Evolutionary conservation across 2,329 filamentous ascomycete genomes (phyloP).

Genomic region (Botrytis byssoidea): DNA sequence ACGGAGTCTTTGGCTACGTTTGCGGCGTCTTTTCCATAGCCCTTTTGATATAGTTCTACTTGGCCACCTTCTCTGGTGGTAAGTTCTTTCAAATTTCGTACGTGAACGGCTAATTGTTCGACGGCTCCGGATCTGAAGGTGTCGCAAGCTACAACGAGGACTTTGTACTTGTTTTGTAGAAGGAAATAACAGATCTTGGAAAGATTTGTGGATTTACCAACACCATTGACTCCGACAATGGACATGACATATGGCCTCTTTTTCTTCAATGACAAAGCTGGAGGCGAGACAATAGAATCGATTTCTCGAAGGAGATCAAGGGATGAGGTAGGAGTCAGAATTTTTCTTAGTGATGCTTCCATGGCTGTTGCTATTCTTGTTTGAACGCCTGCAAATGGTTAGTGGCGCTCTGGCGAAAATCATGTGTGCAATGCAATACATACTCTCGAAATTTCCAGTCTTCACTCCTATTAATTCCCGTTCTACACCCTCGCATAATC

Average conservation of each 20-base stretch:
- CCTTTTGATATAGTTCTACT: constrained; percentile 93
- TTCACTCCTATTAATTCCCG: constrained; percentile 86
- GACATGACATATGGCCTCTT: constrained; percentile 92
- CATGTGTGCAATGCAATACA: constrained; percentile 32
- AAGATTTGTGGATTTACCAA: constrained; percentile 96
- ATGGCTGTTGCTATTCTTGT: constrained; percentile 80
- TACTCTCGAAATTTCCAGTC: constrained; percentile 83
- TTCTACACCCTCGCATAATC: constrained; percentile 88
- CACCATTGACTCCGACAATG: constrained; percentile 96
- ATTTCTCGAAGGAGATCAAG: constrained; percentile 94
- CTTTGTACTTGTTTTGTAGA: constrained; percentile 93
- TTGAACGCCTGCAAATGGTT: constrained; percentile 60
- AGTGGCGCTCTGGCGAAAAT: constrained; percentile 21
- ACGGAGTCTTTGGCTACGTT: constrained; percentile 94
- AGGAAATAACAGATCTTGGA: constrained; percentile 98
- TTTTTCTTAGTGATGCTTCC: constrained; percentile 89
- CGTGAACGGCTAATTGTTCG: constrained; percentile 93
- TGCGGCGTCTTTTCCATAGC: constrained; percentile 96
- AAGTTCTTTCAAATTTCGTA: constrained; percentile 88
- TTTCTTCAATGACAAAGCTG: constrained; percentile 59
- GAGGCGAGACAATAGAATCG: constrained; percentile 68
- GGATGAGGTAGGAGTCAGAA: constrained; percentile 92
- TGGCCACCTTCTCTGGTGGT: constrained; percentile 77
- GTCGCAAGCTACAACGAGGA: constrained; percentile 90
- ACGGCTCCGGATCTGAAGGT: constrained; percentile 97